Base-by-base conservation (phyloP, 2,329 filamentous ascomycete genomes). In the Pseudocercospora cruenta region DNA sequence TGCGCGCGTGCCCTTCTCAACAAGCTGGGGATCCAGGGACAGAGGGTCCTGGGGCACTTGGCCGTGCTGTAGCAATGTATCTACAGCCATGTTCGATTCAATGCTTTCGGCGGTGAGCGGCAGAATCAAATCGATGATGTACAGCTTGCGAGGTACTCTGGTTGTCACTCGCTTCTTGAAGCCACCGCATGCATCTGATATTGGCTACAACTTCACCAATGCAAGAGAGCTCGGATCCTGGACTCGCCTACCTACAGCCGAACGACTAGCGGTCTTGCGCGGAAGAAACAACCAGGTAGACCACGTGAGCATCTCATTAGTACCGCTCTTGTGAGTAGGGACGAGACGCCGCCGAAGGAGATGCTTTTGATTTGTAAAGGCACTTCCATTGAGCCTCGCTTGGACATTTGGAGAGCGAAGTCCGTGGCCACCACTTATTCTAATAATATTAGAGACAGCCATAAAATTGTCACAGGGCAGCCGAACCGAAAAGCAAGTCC, bases 401-500 rank as follows among this genome's bases (percentile, higher is more conserved):
- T 26, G 16, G 10, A 55, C 51, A 8, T 16, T 54, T 31, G 22
- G 51, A 55, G 51, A 31, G 51, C 51, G 26, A 55, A n/a, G 26
- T 31, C 51, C 26, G 51, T 28, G 60, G 33, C 59, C 51, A 65
- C 58, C 51, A 49, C 31, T 43, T 22, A 53, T 47, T 53, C 61
- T 28, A 31, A 54, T 54, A 54, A 54, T 54, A 16, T 28, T 54
- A 10, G 16, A 24, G 51, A 54, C 51, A 54, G 24, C 21, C 12
- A 55, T 26, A 3, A 55, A 55, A 55, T 55, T 55, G 51, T 55
- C 51, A 55, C 51, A 26, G 12, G 26, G 4, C 26, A 31, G 16
- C 59, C 63, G 63, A 65, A 43, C 63, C 63, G 43, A 65, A 31
- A 45, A 45, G 9, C 39, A 65, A 62, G 28, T 39, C 26, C 53